phyloP scores from a whole-genome alignment of 1,139 yeast species.

The Scheffersomyces segobiensis region DNA sequence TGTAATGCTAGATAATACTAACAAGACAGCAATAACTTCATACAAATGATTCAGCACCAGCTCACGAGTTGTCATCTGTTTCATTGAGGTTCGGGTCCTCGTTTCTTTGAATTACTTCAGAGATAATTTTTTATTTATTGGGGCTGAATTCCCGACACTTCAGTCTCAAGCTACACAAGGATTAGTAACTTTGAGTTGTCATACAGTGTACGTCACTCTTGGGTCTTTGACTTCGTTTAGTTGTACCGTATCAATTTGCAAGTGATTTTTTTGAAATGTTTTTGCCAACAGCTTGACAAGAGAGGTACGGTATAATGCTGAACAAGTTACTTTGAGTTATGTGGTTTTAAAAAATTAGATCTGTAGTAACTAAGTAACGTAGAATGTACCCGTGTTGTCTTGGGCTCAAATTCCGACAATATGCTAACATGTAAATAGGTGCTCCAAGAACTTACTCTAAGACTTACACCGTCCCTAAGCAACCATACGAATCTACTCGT shows the following conservation, averaged over 20 bases:
- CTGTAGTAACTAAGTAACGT: conserved; percentile 2
- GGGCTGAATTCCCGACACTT: conserved; percentile 89
- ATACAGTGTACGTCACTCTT: not conserved
- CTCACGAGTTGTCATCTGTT: not conserved
- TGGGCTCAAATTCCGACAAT: not conserved
- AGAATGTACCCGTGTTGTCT: not conserved
- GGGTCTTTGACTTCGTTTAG: not conserved
- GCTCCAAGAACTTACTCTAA: conserved; percentile 99
- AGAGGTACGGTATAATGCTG: not conserved
- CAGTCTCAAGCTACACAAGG: conserved; percentile 45
- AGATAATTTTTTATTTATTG: conserved; percentile 35
- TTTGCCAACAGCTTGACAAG: no score
- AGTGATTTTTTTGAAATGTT: not conserved
- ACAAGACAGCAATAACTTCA: conserved; percentile 6
- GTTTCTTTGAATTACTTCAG: conserved; percentile 26
- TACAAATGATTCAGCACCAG: conserved; percentile 1
- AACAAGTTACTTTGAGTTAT: not conserved
- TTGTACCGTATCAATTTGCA: not conserved
- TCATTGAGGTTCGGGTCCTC: conserved; percentile 77
- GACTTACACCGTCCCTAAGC: conserved; percentile 99
- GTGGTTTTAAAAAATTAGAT: not conserved
- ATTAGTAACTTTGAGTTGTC: conserved; percentile 1
- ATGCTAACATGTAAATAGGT: conserved; percentile 52
- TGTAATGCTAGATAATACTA: conserved; percentile 27
- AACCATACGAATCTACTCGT: conserved; percentile 99